Conservation (phyloP, 441 rosid genomes). For the Croton laevigatus region DNA sequence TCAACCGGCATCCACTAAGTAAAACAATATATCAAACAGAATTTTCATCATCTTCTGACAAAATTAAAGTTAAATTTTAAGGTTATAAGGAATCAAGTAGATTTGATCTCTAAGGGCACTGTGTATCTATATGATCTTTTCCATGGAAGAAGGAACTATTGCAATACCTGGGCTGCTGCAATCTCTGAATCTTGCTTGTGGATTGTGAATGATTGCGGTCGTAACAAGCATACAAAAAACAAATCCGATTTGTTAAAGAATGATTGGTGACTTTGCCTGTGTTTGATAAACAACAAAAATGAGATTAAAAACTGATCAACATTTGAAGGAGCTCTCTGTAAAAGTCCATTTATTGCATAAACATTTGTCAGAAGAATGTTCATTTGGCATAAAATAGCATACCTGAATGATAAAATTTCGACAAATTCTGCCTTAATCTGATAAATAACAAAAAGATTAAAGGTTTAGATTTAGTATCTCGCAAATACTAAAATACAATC, state of each 20-base stretch:
- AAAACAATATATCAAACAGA: background rate
- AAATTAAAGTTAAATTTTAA: too few species aligned
- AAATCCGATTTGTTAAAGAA: slow-evolving; percentile 59
- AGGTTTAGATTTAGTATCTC: slow-evolving; percentile 1
- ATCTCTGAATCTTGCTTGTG: slow-evolving; percentile 52
- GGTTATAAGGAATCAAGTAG: too few species aligned
- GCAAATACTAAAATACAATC: background rate
- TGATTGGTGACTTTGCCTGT: slow-evolving; percentile 72
- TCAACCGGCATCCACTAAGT: slow-evolving; percentile 66
- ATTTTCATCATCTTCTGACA: background rate
- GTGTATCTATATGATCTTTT: background rate
- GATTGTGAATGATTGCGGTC: slow-evolving; percentile 42
- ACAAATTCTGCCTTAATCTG: slow-evolving; percentile 61
- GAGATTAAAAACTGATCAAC: background rate
- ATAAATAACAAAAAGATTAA: slow-evolving; percentile 3
- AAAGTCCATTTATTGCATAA: background rate
- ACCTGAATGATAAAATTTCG: slow-evolving; percentile 74
- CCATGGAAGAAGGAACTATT: background rate
- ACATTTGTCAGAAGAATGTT: background rate
- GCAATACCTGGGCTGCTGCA: slow-evolving; percentile 50
- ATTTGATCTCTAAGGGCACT: too few species aligned
- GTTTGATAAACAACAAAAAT: background rate
- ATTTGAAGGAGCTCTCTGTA: background rate
- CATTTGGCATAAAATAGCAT: slow-evolving; percentile 6
- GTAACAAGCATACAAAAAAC: slow-evolving; percentile 55